These are phyloP conservation scores for Colletotrichum sp. DNA, from an alignment of 2,329 filamentous ascomycete species.

Conservation along the genomic window DNA sequence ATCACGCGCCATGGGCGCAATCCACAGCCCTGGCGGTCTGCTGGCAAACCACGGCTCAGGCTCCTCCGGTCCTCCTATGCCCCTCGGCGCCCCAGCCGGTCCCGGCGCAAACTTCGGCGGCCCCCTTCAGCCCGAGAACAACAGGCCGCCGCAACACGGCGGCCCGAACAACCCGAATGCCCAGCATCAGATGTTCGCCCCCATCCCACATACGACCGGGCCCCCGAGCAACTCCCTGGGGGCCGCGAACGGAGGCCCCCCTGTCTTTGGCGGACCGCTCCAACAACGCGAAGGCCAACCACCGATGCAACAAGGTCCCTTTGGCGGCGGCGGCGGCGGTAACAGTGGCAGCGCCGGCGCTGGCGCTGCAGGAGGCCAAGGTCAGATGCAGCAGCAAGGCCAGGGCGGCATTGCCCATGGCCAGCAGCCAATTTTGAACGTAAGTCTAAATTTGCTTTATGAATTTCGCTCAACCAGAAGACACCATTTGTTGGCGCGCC, in stretches of 20 bases:
- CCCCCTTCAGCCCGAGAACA: conserved; percentile 57
- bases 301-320: conserved; percentile 66
- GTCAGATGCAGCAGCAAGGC: conserved; percentile 67
- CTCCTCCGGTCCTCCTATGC: conserved; percentile 58
- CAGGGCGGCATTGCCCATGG: conserved; percentile 19
- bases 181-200: conserved; percentile 64
- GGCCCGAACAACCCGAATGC: conserved; percentile 50
- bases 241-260: conserved; percentile 63
- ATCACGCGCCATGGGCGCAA: conserved; percentile 77
- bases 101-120: conserved; percentile 58
- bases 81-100: conserved; percentile 57
- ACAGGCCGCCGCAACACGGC: conserved; percentile 55
- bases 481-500: background rate
- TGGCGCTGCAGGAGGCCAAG: conserved; percentile 58
- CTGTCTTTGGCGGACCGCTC: conserved; percentile 73
- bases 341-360: conserved; percentile 38
- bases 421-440: conserved; percentile 77
- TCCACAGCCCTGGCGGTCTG: conserved; percentile 91
- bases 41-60: conserved; percentile 76
- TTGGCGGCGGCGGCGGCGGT: conserved; percentile 28
- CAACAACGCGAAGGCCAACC: conserved; percentile 62
- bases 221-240: conserved; percentile 59
- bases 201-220: conserved; percentile 55
- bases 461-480: background rate
- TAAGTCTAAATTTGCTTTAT: conserved; percentile 41